phyloP scores from a whole-genome alignment of 805 yeast genomes.

The Lipomyces kockii region DNA sequence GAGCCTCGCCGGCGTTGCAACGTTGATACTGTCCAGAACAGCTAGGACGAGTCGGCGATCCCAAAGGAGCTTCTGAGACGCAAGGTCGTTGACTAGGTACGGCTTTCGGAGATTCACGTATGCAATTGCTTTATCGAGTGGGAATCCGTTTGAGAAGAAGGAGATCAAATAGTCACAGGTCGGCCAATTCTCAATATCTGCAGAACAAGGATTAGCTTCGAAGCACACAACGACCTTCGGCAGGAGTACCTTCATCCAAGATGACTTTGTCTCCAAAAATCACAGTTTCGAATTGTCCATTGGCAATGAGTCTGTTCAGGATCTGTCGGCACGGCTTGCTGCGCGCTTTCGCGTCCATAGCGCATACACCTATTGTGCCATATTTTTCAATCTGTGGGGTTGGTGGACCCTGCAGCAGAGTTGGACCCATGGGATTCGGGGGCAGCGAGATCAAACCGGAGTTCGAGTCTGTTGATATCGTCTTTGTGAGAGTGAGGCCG shows the following conservation, averaged over 20 bases:
- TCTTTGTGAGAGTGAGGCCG: constrained; percentile 28
- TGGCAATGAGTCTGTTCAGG: constrained; percentile 74
- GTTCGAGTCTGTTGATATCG: constrained; percentile 30
- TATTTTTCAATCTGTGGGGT: constrained; percentile 46
- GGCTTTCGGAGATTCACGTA: constrained; percentile 91
- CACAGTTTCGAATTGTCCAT: constrained; percentile 95
- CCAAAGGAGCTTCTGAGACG: constrained; percentile 95
- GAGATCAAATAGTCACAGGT: constrained; percentile 94
- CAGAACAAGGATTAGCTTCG: not conserved
- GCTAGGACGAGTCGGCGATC: constrained; percentile 88
- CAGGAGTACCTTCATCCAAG: constrained; percentile 65
- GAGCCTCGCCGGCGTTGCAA: constrained; percentile 85
- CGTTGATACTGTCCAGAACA: constrained; percentile 77
- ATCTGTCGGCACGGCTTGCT: constrained; percentile 95
- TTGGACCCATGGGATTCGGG: constrained; percentile 27
- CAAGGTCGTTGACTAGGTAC: constrained; percentile 81
- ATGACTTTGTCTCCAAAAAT: constrained; percentile 98
- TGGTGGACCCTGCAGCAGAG: constrained; percentile 34
- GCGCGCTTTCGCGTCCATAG: constrained; percentile 96
- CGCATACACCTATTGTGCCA: constrained; percentile 97
- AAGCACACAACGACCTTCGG: not conserved
- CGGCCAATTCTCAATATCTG: constrained; percentile 92
- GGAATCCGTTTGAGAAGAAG: constrained; percentile 95
- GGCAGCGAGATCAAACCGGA: constrained; percentile 18
- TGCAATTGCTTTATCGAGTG: constrained; percentile 90